Evolutionary conservation across 441 rosid species (phyloP), one percentile per base, ranked within the genome.

Genomic region (Theobroma grandiflorum): DNA sequence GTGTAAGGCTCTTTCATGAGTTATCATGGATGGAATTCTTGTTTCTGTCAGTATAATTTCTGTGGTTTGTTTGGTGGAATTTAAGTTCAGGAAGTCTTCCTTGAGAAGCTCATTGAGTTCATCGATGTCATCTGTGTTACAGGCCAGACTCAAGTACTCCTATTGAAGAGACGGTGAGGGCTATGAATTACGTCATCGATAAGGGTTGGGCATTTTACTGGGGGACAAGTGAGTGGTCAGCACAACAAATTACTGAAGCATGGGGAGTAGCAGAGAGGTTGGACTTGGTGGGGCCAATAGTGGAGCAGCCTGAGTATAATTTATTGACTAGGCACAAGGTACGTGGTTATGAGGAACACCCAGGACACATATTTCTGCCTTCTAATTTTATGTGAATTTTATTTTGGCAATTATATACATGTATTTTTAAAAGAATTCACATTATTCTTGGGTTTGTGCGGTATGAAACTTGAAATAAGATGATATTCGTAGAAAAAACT

Each of bases 171-270:
- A 96, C 99, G 0, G 99, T 96, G 63, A 90, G 97, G 84, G 97
- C 97, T 8, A 96, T 96, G 97, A 96, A 95, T 80, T 85, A 92
- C 67, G 95, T 96, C 79, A 95, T 96, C 64, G 98, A 96, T 78
- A 95, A 96, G 77, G 99, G 99, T 6, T 91, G 95, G 99, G 98
- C 99, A 6, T 96, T 96, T 78, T 96, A 96, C 79, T 95, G 99
- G 98, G 99, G 98, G 2, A 95, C 99, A 11, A 96, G 98, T 78
- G 99, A 96, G 86, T 96, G 98, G 99, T 90, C 98, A 1, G 92
- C 97, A 1, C 99, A 96, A 63, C 99, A 96, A 82, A 91, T 96
- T 82, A 96, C 98, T 10, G 98, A 95, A 82, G 98, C 99, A 14
- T 96, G 98, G 98, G 98, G 96, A 43, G 49, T 90, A 74, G 99